Percentiles rank a stretch among this genome's conserved stretches.
Conservation (phyloP, 2,329 filamentous ascomycete genomes). For the Cytospora chrysosperma region DNA sequence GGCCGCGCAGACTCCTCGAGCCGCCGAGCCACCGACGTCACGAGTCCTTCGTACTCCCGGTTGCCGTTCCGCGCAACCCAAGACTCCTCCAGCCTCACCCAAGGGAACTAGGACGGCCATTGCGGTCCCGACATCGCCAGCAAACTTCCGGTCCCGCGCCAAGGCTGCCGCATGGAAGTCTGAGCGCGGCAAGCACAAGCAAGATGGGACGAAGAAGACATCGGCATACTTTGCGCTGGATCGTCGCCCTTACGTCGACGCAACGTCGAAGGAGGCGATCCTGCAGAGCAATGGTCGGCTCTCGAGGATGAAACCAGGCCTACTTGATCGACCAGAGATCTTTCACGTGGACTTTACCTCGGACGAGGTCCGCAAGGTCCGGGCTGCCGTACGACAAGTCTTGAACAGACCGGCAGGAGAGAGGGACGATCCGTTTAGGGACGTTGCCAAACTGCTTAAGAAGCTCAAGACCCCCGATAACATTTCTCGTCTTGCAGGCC, state of each 20-base stretch:
- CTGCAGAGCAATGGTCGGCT: constrained; percentile 24
- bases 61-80: background rate
- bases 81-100: constrained; percentile 28
- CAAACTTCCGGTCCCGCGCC: constrained; percentile 23
- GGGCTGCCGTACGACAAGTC: constrained; percentile 1
- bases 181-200: constrained; percentile 2
- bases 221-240: constrained; percentile 15
- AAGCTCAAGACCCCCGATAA: background rate
- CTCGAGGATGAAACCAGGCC: constrained; percentile 9
- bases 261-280: constrained; percentile 25
- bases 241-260: constrained; percentile 30
- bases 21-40: background rate
- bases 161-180: constrained; percentile 26
- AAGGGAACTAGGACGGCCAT: constrained; percentile 25
- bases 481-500: background rate
- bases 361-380: constrained; percentile 35
- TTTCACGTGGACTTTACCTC: constrained; percentile 49
- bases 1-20: background rate
- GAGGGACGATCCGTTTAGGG: constrained; percentile 21
- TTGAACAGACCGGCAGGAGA: constrained; percentile 18
- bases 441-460: constrained; percentile 25
- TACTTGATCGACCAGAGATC: constrained; percentile 16
- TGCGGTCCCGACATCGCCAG: constrained; percentile 16
- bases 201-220: background rate
- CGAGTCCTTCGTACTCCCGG: background rate